phyloP scores from a whole-genome alignment of 2,329 filamentous ascomycete species.

The Fusarium coffeatum region DNA sequence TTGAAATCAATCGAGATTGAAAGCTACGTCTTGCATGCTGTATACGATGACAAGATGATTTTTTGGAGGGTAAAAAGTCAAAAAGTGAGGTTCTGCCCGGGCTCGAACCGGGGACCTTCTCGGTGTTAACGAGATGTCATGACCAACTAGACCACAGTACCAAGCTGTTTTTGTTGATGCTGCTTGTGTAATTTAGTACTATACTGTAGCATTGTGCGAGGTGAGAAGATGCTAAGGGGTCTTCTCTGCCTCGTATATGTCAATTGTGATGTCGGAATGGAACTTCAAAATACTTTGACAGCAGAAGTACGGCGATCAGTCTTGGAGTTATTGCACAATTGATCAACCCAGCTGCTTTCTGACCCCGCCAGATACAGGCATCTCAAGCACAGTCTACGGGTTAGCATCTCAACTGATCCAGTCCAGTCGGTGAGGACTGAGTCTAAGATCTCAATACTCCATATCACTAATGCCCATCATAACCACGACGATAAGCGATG shows the following conservation, averaged over 20 bases:
- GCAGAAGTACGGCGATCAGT: neutral
- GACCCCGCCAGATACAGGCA: neutral
- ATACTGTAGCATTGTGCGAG: fast-evolving
- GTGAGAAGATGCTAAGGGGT: neutral
- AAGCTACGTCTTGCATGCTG: neutral
- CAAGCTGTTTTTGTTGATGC: neutral
- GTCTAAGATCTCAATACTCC: neutral
- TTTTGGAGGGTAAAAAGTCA: neutral
- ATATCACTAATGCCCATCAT: neutral
- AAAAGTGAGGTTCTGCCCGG: neutral
- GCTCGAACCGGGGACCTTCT: neutral
- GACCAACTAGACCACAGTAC: neutral
- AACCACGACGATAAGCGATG: neutral
- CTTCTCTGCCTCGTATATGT: neutral
- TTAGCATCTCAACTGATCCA: neutral
- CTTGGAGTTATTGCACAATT: no score
- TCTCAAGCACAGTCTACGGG: neutral
- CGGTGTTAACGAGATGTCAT: neutral
- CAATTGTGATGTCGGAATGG: neutral
- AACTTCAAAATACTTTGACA: neutral
- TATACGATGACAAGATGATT: neutral
- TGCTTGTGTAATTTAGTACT: fast-evolving
- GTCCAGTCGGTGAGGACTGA: neutral
- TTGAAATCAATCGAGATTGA: neutral
- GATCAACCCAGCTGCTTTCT: no score